Base-by-base conservation (phyloP, 116 monocot genomes). In the Zostera marina region DNA sequence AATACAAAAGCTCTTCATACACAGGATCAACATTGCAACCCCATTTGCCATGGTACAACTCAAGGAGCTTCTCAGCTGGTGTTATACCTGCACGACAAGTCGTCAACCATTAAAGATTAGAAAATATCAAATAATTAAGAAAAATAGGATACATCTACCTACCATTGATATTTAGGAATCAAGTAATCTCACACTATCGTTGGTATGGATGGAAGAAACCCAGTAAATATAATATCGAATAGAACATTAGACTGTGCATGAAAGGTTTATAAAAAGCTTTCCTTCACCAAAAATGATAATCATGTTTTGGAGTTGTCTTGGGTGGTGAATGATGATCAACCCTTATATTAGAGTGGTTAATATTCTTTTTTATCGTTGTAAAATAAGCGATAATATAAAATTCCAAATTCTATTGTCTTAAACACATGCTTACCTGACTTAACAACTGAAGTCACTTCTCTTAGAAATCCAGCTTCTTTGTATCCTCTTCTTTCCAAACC, bases 401-500 rank as follows among this genome's bases (percentile, higher is more conserved):
- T 14, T 22, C 7, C 16, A 42, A 21, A 44, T 44, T 22, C 22
- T 17, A 44, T 61, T 22, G 23, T 61, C 14, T 55, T 24, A 11
- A 8, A 55, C 21, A 42, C 9, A 42, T 59, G 22, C 54, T 22
- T 77, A 88, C 94, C 94, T 63, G 90, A 76, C 54, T 32, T 62
- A 53, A 96, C 82, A 66, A 89, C 80, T 48, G 80, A 80, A 47
- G 77, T 58, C 21, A 89, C 96, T 69, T 96, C 96, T 54, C 66
- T 96, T 7, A 96, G 60, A 75, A 96, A 96, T 11, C 85, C 89
- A 52, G 69, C 70, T 76, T 96, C 96, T 64, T 96, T 96, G 63
- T 80, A 96, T 11, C 89, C 85, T 74, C 96, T 89, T 74, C 85
- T 96, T 71, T 96, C 90, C 66, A 96, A 61, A 60, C 89, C 89